These are phyloP conservation scores for Acrodontium crateriforme DNA, from an alignment of 2,329 filamentous ascomycete species.

Conservation along the genomic window DNA sequence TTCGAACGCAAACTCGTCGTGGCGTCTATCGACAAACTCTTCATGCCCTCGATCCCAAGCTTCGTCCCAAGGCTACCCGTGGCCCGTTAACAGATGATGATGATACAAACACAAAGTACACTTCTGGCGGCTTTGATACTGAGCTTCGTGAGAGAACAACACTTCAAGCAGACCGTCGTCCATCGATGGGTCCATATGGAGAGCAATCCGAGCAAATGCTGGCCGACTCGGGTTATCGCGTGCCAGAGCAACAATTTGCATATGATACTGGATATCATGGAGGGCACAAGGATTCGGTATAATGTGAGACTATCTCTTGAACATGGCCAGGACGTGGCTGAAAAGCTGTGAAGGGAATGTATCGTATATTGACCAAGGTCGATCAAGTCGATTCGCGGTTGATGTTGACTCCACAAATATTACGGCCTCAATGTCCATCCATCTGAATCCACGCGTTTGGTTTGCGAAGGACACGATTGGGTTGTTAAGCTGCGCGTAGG, in stretches of 20 bases:
- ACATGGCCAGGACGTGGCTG: too few species aligned
- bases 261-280: constrained; percentile 32
- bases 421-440: too few species aligned
- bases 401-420: too few species aligned
- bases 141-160: constrained; percentile 14
- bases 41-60: constrained; percentile 24
- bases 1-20: constrained; percentile 28
- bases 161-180: constrained; percentile 20
- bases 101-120: constrained; percentile 8
- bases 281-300: too few species aligned
- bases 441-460: too few species aligned
- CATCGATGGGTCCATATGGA: constrained; percentile 16
- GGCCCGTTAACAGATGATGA: constrained; percentile 16
- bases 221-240: neutral
- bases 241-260: constrained; percentile 29
- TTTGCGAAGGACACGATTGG: too few species aligned
- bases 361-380: too few species aligned
- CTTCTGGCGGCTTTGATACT: constrained; percentile 6
- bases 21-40: constrained; percentile 39
- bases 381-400: too few species aligned
- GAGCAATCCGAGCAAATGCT: constrained; percentile 12
- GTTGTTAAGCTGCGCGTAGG: too few species aligned
- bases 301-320: too few species aligned
- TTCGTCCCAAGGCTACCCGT: constrained; percentile 11
- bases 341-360: too few species aligned